Evolutionary conservation across 108 stramenopile genomes (phyloP).

Genomic region (Skeletonema potamos): DNA sequence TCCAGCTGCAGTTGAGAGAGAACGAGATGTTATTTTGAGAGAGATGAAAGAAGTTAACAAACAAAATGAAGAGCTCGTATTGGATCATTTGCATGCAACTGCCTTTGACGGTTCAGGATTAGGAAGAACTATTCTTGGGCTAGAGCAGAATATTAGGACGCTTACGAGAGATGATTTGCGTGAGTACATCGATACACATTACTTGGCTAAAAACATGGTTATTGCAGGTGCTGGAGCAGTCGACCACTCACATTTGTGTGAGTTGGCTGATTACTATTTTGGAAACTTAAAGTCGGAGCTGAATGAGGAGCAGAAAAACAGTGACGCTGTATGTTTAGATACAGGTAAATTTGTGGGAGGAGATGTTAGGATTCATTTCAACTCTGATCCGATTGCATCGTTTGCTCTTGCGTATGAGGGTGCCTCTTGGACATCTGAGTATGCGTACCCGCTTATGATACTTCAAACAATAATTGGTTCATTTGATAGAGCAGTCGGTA

Average conservation of each 20-base stretch:
- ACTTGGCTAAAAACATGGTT: slow-evolving; percentile 98
- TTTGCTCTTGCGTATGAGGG: slow-evolving; percentile 96
- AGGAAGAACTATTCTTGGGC: slow-evolving; percentile 97
- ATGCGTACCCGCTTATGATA: slow-evolving; percentile 98
- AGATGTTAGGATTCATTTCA: slow-evolving; percentile 92
- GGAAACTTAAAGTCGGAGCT: slow-evolving; percentile 74
- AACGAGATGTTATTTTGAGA: slow-evolving; percentile 97
- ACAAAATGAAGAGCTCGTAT: slow-evolving; percentile 96
- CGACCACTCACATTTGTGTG: slow-evolving; percentile 89
- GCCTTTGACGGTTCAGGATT: slow-evolving; percentile 94
- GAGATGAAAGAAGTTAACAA: slow-evolving; percentile 99
- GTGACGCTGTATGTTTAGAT: slow-evolving; percentile 85
- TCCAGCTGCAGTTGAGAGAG: slow-evolving; percentile 85
- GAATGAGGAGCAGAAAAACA: slow-evolving; percentile 55
- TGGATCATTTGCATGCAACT: slow-evolving; percentile 98
- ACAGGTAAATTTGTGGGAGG: slow-evolving; percentile 94
- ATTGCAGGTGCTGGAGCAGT: slow-evolving; percentile 97
- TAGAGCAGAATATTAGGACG: slow-evolving; percentile 89
- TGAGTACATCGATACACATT: slow-evolving; percentile 95
- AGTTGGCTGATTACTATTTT: slow-evolving; percentile 89
- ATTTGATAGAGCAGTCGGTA: slow-evolving; percentile 94
- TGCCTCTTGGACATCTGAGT: slow-evolving; percentile 96
- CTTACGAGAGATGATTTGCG: slow-evolving; percentile 85
- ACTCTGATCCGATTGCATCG: slow-evolving; percentile 91
- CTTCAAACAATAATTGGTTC: slow-evolving; percentile 97